phyloP scores from a whole-genome alignment of 2,329 filamentous ascomycete genomes.

The Diaporthe australafricana region DNA sequence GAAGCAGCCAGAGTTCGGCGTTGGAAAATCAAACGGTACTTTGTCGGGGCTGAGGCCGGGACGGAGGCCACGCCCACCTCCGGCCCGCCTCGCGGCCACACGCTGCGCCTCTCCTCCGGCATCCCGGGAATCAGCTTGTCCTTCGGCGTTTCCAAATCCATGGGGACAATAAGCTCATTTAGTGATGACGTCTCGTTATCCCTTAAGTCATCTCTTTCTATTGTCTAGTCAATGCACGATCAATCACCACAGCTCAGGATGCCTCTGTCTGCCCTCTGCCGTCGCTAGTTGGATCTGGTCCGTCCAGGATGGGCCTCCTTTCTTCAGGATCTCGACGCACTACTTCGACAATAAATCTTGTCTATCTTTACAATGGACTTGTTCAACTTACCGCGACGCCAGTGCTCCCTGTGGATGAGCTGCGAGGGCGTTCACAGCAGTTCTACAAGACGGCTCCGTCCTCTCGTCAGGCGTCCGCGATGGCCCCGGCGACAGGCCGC shows the following conservation, averaged over 20 bases:
- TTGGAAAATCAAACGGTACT: conserved; percentile 18
- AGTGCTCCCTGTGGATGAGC: not conserved
- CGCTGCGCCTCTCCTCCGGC: not conserved
- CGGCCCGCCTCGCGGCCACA: conserved; percentile 12
- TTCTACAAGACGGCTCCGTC: not conserved
- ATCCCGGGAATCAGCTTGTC: not conserved
- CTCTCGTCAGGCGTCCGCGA: not conserved
- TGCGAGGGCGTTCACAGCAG: not conserved
- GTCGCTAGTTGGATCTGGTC: too few relatives aligned
- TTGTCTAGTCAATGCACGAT: not conserved
- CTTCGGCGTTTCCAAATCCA: not conserved
- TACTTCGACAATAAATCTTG: not conserved
- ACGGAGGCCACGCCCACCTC: not conserved
- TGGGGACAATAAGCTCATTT: not conserved
- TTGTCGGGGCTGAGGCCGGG: conserved; percentile 13
- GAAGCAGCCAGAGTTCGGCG: conserved; percentile 19
- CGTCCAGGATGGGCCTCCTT: not conserved
- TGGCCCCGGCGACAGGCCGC: not conserved
- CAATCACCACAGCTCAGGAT: not conserved
- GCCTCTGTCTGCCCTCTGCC: not conserved
- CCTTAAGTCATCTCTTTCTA: not conserved
- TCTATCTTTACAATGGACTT: not conserved
- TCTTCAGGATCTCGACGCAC: not conserved
- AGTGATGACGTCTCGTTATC: conserved; percentile 13
- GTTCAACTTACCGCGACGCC: not conserved